phyloP scores from a whole-genome alignment of 352 stramenopile genomes.

The Phytopythium vexans region DNA sequence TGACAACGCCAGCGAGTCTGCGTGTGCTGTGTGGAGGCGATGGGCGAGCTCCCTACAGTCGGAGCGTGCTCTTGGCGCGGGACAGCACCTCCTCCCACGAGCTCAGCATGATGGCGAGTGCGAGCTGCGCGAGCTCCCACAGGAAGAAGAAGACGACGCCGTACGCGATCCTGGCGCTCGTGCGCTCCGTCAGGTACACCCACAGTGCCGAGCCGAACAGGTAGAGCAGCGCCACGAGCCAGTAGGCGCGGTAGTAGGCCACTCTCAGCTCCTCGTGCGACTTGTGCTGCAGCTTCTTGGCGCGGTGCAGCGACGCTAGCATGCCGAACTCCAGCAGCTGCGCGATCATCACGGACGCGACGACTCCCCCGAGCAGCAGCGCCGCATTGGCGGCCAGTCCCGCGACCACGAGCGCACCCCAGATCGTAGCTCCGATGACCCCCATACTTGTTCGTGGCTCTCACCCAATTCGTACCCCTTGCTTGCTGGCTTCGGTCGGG shows the following conservation, averaged over 20 bases:
- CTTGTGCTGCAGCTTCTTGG: constrained; percentile 39
- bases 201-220: constrained; percentile 36
- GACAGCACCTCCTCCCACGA: constrained; percentile 50
- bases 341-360: constrained; percentile 54
- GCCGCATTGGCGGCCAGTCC: constrained; percentile 16
- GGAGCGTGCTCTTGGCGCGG: constrained; percentile 23
- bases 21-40: too few relatives aligned
- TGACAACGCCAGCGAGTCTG: too few relatives aligned
- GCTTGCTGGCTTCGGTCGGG: too few relatives aligned
- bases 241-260: constrained; percentile 69
- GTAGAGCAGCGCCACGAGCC: constrained; percentile 44
- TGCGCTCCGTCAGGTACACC: constrained; percentile 63
- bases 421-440: background rate
- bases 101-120: constrained; percentile 49
- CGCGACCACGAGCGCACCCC: constrained; percentile 4
- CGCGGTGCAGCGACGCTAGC: constrained; percentile 37
- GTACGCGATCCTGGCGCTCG: constrained; percentile 38
- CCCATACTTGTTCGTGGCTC: background rate
- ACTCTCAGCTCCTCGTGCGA: constrained; percentile 30
- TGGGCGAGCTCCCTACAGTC: background rate
- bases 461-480: too few relatives aligned
- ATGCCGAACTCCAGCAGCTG: constrained; percentile 40
- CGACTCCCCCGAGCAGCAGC: constrained; percentile 22
- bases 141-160: constrained; percentile 46
- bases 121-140: constrained; percentile 54